These are phyloP conservation scores for Monosporascus cannonballus DNA, from an alignment of 2,329 filamentous ascomycete genomes.

Conservation along the genomic window DNA sequence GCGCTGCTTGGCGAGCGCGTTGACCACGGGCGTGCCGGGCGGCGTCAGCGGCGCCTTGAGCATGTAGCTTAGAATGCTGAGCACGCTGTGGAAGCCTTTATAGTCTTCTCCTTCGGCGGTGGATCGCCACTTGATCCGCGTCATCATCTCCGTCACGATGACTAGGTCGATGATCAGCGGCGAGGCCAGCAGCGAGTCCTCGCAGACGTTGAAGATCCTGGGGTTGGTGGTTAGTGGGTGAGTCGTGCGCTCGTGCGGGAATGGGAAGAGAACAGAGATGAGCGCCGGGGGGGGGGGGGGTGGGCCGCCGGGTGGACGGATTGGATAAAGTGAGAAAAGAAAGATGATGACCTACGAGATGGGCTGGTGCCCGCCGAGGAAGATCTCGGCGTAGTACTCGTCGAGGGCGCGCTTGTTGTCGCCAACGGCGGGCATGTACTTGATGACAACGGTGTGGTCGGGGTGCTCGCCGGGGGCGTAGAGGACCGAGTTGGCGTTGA, in stretches of 20 bases:
- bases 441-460: conserved; percentile 98
- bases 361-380: conserved; percentile 96
- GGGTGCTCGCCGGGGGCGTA: conserved; percentile 93
- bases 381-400: conserved; percentile 99
- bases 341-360: conserved; percentile 57
- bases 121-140: conserved; percentile 85
- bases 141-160: conserved; percentile 94
- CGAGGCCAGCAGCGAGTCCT: conserved; percentile 93
- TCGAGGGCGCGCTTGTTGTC: conserved; percentile 99
- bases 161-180: conserved; percentile 97
- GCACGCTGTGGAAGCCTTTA: conserved; percentile 93
- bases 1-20: conserved; percentile 92
- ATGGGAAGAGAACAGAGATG: neutral
- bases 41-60: conserved; percentile 93
- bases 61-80: conserved; percentile 98
- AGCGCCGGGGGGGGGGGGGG: too few species aligned
- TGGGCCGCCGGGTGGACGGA: too few species aligned
- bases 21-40: conserved; percentile 90
- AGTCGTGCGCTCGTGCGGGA: conserved; percentile 7
- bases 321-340: neutral
- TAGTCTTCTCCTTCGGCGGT: conserved; percentile 55
- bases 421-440: conserved; percentile 98
- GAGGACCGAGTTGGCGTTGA: conserved; percentile 85
- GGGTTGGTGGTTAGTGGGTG: neutral
- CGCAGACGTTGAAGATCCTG: conserved; percentile 96